These are phyloP conservation scores for Helminthosporium solani DNA, from an alignment of 2,329 filamentous ascomycete genomes.

Conservation along the genomic window DNA sequence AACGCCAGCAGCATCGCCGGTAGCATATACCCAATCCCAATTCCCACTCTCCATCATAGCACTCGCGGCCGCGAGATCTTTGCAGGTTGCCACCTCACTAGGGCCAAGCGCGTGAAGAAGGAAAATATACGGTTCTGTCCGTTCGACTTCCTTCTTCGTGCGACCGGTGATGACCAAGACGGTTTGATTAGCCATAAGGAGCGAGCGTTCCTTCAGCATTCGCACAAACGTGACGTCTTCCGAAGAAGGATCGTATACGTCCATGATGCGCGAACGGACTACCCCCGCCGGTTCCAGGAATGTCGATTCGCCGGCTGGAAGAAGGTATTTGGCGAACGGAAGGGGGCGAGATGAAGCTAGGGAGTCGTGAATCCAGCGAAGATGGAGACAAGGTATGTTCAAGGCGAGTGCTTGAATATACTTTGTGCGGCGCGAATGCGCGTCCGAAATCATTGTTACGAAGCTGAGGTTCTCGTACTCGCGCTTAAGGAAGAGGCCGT, in stretches of 20 bases:
- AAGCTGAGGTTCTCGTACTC: slow-evolving; percentile 65
- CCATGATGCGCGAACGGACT: slow-evolving; percentile 70
- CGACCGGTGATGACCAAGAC: slow-evolving; percentile 73
- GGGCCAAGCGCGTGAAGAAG: slow-evolving; percentile 78
- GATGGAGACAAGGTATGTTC: slow-evolving; percentile 80
- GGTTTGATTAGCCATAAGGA: slow-evolving; percentile 62
- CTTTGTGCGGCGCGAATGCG: slow-evolving; percentile 82
- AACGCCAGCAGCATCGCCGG: slow-evolving; percentile 63
- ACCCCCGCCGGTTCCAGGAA: slow-evolving; percentile 68
- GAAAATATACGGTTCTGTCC: slow-evolving; percentile 73
- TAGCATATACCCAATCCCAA: slow-evolving; percentile 80
- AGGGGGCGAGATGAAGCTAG: slow-evolving; percentile 61
- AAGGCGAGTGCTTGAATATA: slow-evolving; percentile 94
- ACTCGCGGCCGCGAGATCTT: slow-evolving; percentile 65
- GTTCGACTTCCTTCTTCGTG: slow-evolving; percentile 61
- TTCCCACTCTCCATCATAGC: slow-evolving; percentile 57
- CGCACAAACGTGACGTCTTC: slow-evolving; percentile 44
- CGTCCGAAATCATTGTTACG: slow-evolving; percentile 80
- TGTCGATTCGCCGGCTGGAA: slow-evolving; percentile 78
- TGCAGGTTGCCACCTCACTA: slow-evolving; percentile 62
- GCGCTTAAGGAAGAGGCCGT: slow-evolving; percentile 56
- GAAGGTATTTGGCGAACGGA: slow-evolving; percentile 77
- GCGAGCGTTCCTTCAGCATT: slow-evolving; percentile 50
- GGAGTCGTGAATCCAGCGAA: slow-evolving; percentile 78
- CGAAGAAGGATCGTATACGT: slow-evolving; percentile 58